Evolutionary conservation across 352 stramenopile genomes (phyloP), one percentile per base, ranked within the genome.

Genomic region (Peronospora belbahrii): DNA sequence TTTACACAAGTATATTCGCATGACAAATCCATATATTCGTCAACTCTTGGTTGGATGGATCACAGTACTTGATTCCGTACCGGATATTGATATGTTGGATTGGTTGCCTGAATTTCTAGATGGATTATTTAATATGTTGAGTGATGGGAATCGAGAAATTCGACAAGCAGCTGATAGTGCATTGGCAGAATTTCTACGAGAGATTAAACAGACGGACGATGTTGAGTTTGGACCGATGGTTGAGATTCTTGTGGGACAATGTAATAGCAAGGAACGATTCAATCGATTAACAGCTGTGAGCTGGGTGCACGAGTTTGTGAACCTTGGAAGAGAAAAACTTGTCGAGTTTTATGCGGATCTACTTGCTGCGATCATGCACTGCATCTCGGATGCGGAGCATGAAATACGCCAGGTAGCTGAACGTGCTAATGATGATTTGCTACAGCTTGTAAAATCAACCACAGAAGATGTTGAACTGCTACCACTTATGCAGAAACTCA

Each of bases 81-180:
- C 97, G 0, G 95, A 99, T 52, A 98, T 99, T 49, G 94, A 97
- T 59, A 99, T 99, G 95, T 80, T 99, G 42, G 96, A 99, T 67
- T 98, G 96, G 74, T 61, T 94, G 32, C 82, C 82, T 2, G 96
- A 99, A 45, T 99, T 99, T 69, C 63, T 99, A 8, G 96, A 99
- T 56, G 96, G 97, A 0, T 68, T 99, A 14, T 99, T 99, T 52
- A 98, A 99, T 63, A 99, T 99, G 97, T 70, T 99, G 1, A 97
- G 92, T 53, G 96, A 99, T 66, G 94, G 86, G 3, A 99, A 99
- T 67, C 70, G 94, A 17, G 95, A 99, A 66, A 99, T 99, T 42
- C 88, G 95, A 22, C 94, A 98, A 46, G 94, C 88, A 0, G 94
- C 94, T 0, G 92, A 98, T 65, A 95, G 85, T 39, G 93, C 92